These are phyloP conservation scores for Chlamydomonas reinhardtii DNA, from an alignment of 163 green algal genomes.

Conservation along the genomic window DNA sequence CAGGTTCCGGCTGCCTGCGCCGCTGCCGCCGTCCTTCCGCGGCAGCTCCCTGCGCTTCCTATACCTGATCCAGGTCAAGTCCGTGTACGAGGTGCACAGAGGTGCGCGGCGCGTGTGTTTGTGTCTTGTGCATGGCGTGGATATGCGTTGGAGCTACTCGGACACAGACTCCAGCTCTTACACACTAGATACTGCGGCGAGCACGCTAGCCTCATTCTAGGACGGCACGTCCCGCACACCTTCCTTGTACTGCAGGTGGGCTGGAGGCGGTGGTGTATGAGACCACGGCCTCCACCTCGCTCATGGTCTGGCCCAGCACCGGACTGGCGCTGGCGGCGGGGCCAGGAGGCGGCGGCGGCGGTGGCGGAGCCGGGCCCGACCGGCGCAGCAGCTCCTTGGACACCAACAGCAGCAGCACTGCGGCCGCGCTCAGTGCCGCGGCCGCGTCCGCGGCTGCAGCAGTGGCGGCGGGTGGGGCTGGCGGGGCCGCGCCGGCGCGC, in stretches of 20 bases:
- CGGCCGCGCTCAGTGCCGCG: no score
- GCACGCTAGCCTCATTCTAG: no score
- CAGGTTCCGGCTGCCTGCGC: conserved; percentile 51
- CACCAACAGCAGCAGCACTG: neutral
- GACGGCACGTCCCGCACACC: neutral
- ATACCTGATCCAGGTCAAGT: conserved; percentile 50
- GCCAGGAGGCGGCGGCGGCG: no score
- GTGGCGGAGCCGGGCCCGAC: neutral
- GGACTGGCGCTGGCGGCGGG: neutral
- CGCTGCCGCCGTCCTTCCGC: conserved; percentile 44
- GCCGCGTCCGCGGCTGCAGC: no score
- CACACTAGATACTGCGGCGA: no score
- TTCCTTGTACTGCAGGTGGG: neutral
- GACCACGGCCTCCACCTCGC: conserved; percentile 45
- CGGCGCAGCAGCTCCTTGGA: conserved; percentile 10
- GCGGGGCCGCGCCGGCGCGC: no score
- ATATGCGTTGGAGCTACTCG: no score
- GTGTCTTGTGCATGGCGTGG: no score
- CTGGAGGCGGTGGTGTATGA: conserved; percentile 38
- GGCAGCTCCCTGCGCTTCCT: conserved; percentile 52
- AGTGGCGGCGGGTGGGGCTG: no score
- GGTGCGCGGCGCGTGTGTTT: conserved; percentile 11
- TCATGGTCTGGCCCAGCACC: conserved; percentile 40
- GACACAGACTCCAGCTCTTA: no score
- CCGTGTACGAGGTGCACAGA: conserved; percentile 44